Conservation (phyloP, 352 stramenopile species). For the Phytophthora fragariaefolia region DNA sequence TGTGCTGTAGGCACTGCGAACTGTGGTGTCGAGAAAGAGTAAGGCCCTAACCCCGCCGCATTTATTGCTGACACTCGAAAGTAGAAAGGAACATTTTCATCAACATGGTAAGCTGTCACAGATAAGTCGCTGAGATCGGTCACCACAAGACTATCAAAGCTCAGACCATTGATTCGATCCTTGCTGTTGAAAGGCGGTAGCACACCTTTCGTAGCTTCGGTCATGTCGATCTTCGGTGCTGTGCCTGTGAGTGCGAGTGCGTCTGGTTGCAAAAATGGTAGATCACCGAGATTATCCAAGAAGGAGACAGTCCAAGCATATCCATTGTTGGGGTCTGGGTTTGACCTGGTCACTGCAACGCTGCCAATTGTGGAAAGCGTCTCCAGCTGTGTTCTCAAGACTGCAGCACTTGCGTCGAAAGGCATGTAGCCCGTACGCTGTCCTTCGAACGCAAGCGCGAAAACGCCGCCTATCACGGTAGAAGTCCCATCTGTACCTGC, state of each 20-base stretch:
- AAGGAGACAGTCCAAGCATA: slow-evolving; percentile 96
- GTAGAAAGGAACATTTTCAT: slow-evolving; percentile 96
- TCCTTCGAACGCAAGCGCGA: slow-evolving; percentile 90
- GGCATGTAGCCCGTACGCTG: slow-evolving; percentile 92
- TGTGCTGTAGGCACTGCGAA: slow-evolving; percentile 90
- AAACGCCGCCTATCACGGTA: slow-evolving; percentile 66
- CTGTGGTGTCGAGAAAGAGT: slow-evolving; percentile 79
- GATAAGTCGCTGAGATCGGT: slow-evolving; percentile 90
- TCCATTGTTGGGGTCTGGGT: slow-evolving; percentile 91
- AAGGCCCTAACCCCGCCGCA: slow-evolving; percentile 70
- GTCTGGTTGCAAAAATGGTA: slow-evolving; percentile 83
- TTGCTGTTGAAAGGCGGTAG: slow-evolving; percentile 93
- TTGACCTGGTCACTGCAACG: slow-evolving; percentile 87
- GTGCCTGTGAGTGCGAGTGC: slow-evolving; percentile 90
- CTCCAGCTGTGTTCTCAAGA: slow-evolving; percentile 91
- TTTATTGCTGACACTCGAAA: slow-evolving; percentile 95
- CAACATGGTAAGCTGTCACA: slow-evolving; percentile 83
- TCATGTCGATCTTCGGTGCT: slow-evolving; percentile 78
- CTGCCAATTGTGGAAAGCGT: slow-evolving; percentile 88
- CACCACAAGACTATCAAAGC: slow-evolving; percentile 88
- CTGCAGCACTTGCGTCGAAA: slow-evolving; percentile 87
- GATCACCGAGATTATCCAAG: slow-evolving; percentile 88
- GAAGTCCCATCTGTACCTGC: slow-evolving; percentile 59
- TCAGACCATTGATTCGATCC: slow-evolving; percentile 79
- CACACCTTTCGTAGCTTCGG: slow-evolving; percentile 74